These are phyloP conservation scores for Pezicula carpinea DNA, from an alignment of 2,329 filamentous ascomycete genomes.

Conservation along the genomic window DNA sequence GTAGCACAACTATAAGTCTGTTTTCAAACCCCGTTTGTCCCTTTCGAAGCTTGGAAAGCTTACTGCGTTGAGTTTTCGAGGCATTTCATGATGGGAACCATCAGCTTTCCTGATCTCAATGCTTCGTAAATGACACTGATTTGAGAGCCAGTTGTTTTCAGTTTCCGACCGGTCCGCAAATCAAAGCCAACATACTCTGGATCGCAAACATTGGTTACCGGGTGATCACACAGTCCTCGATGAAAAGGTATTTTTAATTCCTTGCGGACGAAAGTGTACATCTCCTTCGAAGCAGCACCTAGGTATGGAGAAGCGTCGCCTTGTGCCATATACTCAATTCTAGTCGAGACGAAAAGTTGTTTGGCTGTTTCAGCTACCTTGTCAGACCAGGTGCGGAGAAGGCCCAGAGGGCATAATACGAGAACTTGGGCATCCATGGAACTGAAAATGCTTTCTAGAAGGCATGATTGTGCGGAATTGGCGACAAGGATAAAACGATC, in stretches of 20 bases:
- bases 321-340: slow-evolving; percentile 19
- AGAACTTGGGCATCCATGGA: too few species aligned
- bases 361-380: slow-evolving; percentile 12
- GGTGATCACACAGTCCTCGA: slow-evolving; percentile 18
- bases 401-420: not conserved
- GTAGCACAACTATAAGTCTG: too few species aligned
- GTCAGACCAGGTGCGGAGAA: not conserved
- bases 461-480: slow-evolving; percentile 1
- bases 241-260: slow-evolving; percentile 28
- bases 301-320: slow-evolving; percentile 19
- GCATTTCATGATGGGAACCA: too few species aligned
- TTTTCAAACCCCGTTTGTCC: too few species aligned
- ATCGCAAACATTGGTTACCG: too few species aligned
- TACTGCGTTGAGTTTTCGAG: too few species aligned
- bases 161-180: not conserved
- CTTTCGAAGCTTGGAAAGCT: too few species aligned
- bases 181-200: not conserved
- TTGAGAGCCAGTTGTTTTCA: slow-evolving; percentile 16
- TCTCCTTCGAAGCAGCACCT: slow-evolving; percentile 24
- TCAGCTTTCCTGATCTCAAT: slow-evolving; percentile 3
- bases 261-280: slow-evolving; percentile 33
- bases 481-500: slow-evolving; percentile 11
- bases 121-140: slow-evolving; percentile 22
- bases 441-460: too few species aligned
- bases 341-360: slow-evolving; percentile 29